These are phyloP conservation scores for Gnaphalium uliginosum DNA, from an alignment of 129 eudicot genomes.

Conservation along the genomic window DNA sequence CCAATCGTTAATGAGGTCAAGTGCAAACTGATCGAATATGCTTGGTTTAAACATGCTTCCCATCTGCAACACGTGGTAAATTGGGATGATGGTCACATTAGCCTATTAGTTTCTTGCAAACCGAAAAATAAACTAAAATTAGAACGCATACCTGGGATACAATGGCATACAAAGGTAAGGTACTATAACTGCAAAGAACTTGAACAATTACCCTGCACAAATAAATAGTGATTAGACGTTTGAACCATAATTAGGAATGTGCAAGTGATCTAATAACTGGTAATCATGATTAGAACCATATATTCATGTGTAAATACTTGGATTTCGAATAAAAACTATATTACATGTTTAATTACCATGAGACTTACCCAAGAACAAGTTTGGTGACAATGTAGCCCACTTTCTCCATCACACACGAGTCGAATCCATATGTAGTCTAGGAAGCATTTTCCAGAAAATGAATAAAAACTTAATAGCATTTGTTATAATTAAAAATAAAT, in stretches of 20 bases:
- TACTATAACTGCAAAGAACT: slow-evolving; percentile 81
- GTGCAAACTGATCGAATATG: slow-evolving; percentile 40
- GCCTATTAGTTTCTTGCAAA: background rate
- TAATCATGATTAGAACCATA: too few species aligned
- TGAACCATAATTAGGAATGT: background rate
- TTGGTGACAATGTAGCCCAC: slow-evolving; percentile 65
- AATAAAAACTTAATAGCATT: background rate
- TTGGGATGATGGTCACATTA: background rate
- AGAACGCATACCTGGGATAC: slow-evolving; percentile 65
- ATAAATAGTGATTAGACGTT: background rate
- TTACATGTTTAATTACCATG: background rate
- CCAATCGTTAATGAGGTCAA: slow-evolving; percentile 29
- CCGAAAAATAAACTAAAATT: background rate
- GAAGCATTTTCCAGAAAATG: background rate
- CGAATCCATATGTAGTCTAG: slow-evolving; percentile 64
- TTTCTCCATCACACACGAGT: slow-evolving; percentile 72
- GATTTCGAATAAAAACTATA: background rate
- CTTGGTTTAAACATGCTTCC: slow-evolving; percentile 67
- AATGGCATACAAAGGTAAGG: slow-evolving; percentile 74
- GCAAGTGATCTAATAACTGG: too few species aligned
- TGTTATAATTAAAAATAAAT: background rate
- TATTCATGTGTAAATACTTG: too few species aligned
- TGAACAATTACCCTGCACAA: slow-evolving; percentile 64
- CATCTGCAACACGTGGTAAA: slow-evolving; percentile 14
- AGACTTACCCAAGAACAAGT: slow-evolving; percentile 61